Conservation (phyloP, 306 rosid species). For the Casuarina equisetifolia region DNA sequence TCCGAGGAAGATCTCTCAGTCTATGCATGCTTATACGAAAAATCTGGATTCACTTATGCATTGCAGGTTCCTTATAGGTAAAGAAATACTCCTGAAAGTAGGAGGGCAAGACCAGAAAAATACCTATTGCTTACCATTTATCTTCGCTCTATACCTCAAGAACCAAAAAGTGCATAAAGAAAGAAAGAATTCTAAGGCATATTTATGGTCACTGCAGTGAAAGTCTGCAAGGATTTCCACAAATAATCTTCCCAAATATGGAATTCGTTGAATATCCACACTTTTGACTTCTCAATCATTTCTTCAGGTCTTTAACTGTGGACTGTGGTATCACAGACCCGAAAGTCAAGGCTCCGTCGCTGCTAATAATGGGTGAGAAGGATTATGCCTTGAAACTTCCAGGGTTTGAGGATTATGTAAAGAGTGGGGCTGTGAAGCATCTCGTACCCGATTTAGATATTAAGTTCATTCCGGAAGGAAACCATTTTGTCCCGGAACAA, state of each 20-base stretch:
- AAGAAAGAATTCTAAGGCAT: too few species aligned
- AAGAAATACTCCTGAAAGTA: not conserved
- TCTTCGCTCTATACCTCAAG: too few species aligned
- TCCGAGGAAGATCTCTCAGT: constrained; percentile 53
- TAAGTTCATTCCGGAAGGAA: constrained; percentile 48
- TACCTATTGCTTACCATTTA: too few species aligned
- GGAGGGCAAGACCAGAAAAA: not conserved
- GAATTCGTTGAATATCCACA: not conserved
- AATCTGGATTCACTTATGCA: constrained; percentile 54
- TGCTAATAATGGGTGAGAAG: constrained; percentile 55
- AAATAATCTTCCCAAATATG: not conserved
- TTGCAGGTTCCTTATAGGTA: constrained; percentile 62
- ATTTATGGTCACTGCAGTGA: too few species aligned
- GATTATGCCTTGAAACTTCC: constrained; percentile 50
- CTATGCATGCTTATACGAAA: constrained; percentile 59
- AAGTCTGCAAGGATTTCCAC: too few species aligned
- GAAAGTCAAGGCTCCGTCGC: constrained; percentile 40
- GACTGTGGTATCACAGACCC: constrained; percentile 54
- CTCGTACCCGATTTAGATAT: constrained; percentile 52
- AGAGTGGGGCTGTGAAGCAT: constrained; percentile 43
- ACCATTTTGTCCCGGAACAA: constrained; percentile 60
- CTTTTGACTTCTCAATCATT: not conserved
- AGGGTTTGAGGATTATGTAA: constrained; percentile 50
- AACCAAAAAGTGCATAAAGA: too few species aligned
- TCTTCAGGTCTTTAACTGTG: constrained; percentile 35